Conservation (phyloP, 2,329 filamentous ascomycete species). For the Aspergillus vadensis region DNA sequence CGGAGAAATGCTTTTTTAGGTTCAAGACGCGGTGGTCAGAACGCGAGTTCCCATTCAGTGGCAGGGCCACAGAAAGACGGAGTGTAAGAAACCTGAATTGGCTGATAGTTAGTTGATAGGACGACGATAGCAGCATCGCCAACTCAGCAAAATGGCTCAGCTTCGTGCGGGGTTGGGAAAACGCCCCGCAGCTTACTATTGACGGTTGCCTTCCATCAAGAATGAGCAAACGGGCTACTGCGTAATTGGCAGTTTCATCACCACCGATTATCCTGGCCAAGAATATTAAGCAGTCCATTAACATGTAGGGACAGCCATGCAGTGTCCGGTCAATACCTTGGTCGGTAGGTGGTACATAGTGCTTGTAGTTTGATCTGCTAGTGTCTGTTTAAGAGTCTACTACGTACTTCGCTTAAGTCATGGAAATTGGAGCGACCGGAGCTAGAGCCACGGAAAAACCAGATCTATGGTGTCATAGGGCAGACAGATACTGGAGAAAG, state of each 20-base stretch:
- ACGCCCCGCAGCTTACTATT: conserved; percentile 9
- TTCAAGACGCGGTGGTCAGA: background rate
- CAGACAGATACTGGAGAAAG: conserved; percentile 9
- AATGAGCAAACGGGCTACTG: background rate
- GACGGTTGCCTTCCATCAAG: background rate
- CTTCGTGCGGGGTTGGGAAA: conserved; percentile 21
- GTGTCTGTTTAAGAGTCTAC: conserved; percentile 9
- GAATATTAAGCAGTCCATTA: background rate
- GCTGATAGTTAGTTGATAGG: conserved; percentile 9
- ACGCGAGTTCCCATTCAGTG: background rate
- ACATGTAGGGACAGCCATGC: background rate
- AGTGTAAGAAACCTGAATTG: conserved; percentile 18
- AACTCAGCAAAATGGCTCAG: conserved; percentile 20
- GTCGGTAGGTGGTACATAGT: background rate
- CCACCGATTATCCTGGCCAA: background rate
- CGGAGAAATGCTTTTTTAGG: background rate
- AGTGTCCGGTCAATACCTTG: background rate
- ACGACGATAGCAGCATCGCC: conserved; percentile 13
- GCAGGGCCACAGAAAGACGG: conserved; percentile 5
- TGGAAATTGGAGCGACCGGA: background rate
- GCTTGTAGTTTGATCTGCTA: conserved; percentile 4
- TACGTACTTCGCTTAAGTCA: conserved; percentile 2
- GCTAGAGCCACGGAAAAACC: conserved; percentile 5
- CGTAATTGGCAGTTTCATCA: background rate
- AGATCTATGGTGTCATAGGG: conserved; percentile 15